Percentiles rank a stretch among this genome's conserved stretches.
Evolutionary conservation across 164 flowering plant genomes (phyloP).

Genomic region (Chloranthus sessilifolius): DNA sequence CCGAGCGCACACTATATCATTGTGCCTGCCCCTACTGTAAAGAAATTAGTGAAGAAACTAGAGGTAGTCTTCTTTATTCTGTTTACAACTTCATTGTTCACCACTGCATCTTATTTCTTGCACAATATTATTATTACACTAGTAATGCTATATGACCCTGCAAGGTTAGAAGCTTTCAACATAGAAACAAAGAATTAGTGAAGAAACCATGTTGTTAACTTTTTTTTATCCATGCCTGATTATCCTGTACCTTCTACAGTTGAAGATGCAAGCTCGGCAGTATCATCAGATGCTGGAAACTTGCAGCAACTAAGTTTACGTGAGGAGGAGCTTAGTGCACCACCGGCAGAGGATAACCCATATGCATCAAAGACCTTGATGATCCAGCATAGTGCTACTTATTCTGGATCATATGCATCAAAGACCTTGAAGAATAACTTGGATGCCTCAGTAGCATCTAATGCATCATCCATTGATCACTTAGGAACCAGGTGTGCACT

Average conservation of each 20-base stretch:
- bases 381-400: slow-evolving; percentile 51
- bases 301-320: slow-evolving; percentile 60
- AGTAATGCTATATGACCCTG: too few species aligned
- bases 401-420: slow-evolving; percentile 47
- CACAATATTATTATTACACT: too few species aligned
- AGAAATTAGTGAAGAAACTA: too few species aligned
- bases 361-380: too few species aligned
- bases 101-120: too few species aligned
- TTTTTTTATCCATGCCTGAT: slow-evolving; percentile 12
- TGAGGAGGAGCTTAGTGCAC: slow-evolving; percentile 35
- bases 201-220: too few species aligned
- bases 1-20: too few species aligned
- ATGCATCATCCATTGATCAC: slow-evolving; percentile 43
- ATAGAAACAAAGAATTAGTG: too few species aligned
- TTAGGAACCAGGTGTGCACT: slow-evolving; percentile 74
- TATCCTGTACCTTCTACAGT: slow-evolving; percentile 24
- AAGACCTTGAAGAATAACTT: slow-evolving; percentile 35
- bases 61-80: too few species aligned
- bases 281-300: slow-evolving; percentile 52
- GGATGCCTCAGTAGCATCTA: slow-evolving; percentile 41
- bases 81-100: too few species aligned
- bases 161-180: too few species aligned
- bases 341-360: slow-evolving; percentile 51
- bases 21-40: too few species aligned
- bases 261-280: slow-evolving; percentile 48